phyloP scores from a whole-genome alignment of 306 rosid genomes.

The Pyrus betulifolia region DNA sequence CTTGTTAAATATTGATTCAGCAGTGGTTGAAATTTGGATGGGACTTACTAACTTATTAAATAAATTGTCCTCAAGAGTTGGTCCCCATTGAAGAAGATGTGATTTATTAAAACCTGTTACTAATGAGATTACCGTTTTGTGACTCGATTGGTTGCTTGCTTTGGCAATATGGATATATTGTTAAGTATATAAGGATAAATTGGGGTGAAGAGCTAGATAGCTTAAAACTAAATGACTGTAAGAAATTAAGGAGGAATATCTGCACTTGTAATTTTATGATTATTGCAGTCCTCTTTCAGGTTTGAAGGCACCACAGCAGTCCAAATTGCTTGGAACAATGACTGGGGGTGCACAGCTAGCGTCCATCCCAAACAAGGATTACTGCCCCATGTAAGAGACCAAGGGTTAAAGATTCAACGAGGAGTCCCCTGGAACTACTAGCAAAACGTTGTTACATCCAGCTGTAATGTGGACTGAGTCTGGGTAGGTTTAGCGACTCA shows the following conservation, averaged over 20 bases:
- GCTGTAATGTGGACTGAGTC: slow-evolving; percentile 55
- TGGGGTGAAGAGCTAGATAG: not conserved
- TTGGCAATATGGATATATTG: not conserved
- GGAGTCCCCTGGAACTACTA: slow-evolving; percentile 94
- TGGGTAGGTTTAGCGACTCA: not conserved
- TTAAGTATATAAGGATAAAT: not conserved
- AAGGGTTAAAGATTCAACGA: slow-evolving; percentile 35
- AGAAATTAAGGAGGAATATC: not conserved
- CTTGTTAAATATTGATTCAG: not conserved
- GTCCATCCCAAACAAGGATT: slow-evolving; percentile 30
- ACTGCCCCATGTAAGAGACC: not conserved
- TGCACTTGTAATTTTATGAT: not conserved
- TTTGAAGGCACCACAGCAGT: slow-evolving; percentile 82
- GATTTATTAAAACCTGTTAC: not conserved
- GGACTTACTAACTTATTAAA: not conserved
- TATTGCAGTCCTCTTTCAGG: slow-evolving; percentile 26
- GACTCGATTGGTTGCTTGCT: not conserved
- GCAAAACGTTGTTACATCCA: slow-evolving; percentile 94
- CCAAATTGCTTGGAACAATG: slow-evolving; percentile 40
- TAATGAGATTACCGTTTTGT: not conserved
- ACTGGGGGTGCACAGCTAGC: too few species aligned
- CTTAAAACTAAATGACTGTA: not conserved
- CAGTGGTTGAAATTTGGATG: not conserved
- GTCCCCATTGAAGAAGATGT: not conserved
- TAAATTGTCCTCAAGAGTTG: not conserved